Evolutionary conservation across 305 asterid species (phyloP), one percentile per base, ranked within the genome.

Genomic region (Lippia alba): DNA sequence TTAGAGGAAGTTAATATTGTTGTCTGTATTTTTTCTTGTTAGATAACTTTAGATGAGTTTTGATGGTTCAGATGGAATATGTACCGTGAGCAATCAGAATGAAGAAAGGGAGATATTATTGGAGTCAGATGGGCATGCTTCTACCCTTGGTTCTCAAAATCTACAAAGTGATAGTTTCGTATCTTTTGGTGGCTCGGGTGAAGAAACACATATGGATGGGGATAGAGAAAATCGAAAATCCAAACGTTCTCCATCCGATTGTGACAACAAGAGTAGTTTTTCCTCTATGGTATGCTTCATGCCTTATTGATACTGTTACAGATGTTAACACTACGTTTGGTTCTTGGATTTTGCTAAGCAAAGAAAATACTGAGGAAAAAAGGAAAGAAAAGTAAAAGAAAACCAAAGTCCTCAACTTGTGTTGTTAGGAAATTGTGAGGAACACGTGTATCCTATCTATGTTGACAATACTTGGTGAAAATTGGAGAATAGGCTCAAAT

Each of bases 211-310:
- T 34, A 70, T 34, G 10, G 77, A 74, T 44, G 80, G 66, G 64
- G 87, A 81, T 66, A 90, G 84, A 67, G 87, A 82, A 68, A 83
- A 84, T 76, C 73, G 68, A n/a, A 75, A 71, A 75, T 62, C 59
- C 71, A 83, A 76, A 51, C 75, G 41, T 16, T 87, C 95, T 67
- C 85, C 91, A 55, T 79, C 94, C 34, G 69, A 72, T 74, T 64
- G 64, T 76, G 98, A 90, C 72, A 82, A 86, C 67, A 92, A 83
- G 82, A 84, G 82, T 80, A 73, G 84, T 67, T 89, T 83, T 76
- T 86, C 98, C 70, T 90, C 98, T 41, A 53, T 67, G 91, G 97
- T 92, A 80, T 64, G 81, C 54, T 61, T 59, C 44, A 12, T 48
- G 30, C 67, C 44, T 33, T 48, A 16, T 62, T 74, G 39, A 36